Conservation (phyloP, 805 yeast species). For the Metschnikowia noctiluminum region DNA sequence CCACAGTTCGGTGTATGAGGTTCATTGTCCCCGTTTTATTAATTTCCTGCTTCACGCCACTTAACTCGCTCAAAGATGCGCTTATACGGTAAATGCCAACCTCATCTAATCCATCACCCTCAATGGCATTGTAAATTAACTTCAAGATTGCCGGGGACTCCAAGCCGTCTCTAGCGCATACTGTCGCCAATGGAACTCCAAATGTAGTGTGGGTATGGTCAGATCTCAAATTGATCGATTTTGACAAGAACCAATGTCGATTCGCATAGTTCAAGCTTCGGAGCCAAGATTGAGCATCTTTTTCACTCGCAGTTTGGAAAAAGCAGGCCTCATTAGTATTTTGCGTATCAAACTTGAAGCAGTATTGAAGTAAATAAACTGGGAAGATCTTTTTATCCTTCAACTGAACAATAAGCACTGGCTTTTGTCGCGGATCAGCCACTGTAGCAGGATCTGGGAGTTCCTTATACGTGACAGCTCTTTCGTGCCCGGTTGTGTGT, state of each 20-base stretch:
- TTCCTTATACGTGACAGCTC: slow-evolving; percentile 47
- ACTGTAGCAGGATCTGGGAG: slow-evolving; percentile 52
- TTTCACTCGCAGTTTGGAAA: slow-evolving; percentile 62
- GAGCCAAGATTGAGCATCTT: slow-evolving; percentile 76
- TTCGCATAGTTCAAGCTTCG: slow-evolving; percentile 44
- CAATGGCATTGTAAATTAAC: slow-evolving; percentile 69
- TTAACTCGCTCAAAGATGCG: slow-evolving; percentile 48
- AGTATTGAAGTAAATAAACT: slow-evolving; percentile 46
- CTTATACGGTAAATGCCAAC: slow-evolving; percentile 82
- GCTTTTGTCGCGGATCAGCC: slow-evolving; percentile 48
- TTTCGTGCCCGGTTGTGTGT: slow-evolving; percentile 36
- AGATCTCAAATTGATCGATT: slow-evolving; percentile 26
- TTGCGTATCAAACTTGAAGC: slow-evolving; percentile 48
- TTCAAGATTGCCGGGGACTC: slow-evolving; percentile 64
- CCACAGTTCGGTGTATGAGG: slow-evolving; percentile 55
- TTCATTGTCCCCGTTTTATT: slow-evolving; percentile 46
- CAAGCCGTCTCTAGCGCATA: slow-evolving; percentile 69
- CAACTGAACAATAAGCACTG: slow-evolving; percentile 46
- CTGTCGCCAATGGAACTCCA: slow-evolving; percentile 78
- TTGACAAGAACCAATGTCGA: slow-evolving; percentile 55
- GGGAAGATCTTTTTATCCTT: slow-evolving; percentile 48
- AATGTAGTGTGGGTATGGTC: slow-evolving; percentile 47
- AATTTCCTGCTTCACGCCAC: slow-evolving; percentile 40
- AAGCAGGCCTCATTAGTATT: slow-evolving; percentile 49
- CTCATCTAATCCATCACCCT: slow-evolving; percentile 82